These are phyloP conservation scores for Curvularia hawaiiensis DNA, from an alignment of 2,329 filamentous ascomycete species.

Conservation along the genomic window DNA sequence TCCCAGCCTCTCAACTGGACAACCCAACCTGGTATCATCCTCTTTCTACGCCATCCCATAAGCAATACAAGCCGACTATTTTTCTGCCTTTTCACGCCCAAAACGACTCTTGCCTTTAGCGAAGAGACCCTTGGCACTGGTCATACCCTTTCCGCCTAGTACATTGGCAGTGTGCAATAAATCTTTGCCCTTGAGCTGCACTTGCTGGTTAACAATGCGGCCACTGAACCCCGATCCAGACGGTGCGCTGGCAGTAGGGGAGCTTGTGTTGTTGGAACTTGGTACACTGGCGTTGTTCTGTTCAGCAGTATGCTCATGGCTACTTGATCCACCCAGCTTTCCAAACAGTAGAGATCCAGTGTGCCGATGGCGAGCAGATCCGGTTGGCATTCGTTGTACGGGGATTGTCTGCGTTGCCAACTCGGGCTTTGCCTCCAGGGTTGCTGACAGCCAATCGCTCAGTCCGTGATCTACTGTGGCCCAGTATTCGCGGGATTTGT, in stretches of 20 bases:
- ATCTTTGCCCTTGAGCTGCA: conserved; percentile 86
- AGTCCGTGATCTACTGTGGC: conserved; percentile 76
- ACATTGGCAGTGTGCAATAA: conserved; percentile 81
- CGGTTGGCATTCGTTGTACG: conserved; percentile 34
- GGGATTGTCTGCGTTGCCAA: conserved; percentile 46
- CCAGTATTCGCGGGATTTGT: conserved; percentile 73
- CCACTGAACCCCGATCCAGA: conserved; percentile 30
- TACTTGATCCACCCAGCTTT: conserved; percentile 36
- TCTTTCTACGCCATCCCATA: conserved; percentile 14
- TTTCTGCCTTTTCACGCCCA: conserved; percentile 82
- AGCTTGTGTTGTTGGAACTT: conserved; percentile 32
- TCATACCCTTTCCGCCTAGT: conserved; percentile 70
- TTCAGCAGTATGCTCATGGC: conserved; percentile 23
- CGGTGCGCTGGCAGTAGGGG: conserved; percentile 25
- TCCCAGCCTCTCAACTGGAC: conserved; percentile 19
- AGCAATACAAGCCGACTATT: conserved; percentile 55
- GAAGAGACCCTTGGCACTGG: conserved; percentile 88
- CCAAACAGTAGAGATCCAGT: conserved; percentile 46
- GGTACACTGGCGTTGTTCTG: conserved; percentile 35
- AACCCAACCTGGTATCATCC: conserved; percentile 11
- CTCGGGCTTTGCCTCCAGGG: conserved; percentile 58
- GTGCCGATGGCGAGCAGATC: conserved; percentile 41
- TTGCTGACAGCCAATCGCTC: conserved; percentile 61
- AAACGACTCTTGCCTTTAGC: conserved; percentile 90
- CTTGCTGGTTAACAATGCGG: conserved; percentile 42